Evolutionary conservation across 2,329 filamentous ascomycete species (phyloP).

Genomic region (Fusarium odoratissimum): DNA sequence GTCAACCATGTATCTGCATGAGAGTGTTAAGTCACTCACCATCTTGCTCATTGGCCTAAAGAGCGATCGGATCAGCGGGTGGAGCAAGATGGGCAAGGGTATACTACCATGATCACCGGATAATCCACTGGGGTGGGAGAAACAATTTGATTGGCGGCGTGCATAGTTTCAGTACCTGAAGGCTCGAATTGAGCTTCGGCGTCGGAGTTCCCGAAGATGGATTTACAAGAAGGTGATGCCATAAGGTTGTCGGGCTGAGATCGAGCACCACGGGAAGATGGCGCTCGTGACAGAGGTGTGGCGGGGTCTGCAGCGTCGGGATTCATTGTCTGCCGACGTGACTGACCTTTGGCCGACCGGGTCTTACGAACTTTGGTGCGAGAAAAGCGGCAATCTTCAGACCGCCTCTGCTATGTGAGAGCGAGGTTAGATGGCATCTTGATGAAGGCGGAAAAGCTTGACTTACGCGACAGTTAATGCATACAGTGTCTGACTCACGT

Average conservation of each 20-base stretch:
- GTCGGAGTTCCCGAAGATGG: neutral
- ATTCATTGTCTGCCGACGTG: neutral
- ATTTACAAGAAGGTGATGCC: neutral
- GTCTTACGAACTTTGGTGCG: neutral
- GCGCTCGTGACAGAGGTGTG: neutral
- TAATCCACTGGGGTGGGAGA: too few relatives aligned
- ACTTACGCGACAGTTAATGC: neutral
- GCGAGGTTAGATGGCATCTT: neutral
- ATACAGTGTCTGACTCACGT: neutral
- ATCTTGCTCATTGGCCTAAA: neutral
- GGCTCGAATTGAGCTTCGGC: neutral
- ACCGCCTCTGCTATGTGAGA: neutral
- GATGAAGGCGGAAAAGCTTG: too few relatives aligned
- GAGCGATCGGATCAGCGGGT: neutral
- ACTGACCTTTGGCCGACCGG: neutral
- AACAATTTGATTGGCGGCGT: neutral
- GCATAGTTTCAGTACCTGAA: neutral
- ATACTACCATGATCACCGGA: neutral
- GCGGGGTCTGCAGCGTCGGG: neutral
- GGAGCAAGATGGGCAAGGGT: neutral
- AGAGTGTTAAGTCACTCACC: too few relatives aligned
- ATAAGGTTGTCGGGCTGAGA: neutral
- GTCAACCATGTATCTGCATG: too few relatives aligned
- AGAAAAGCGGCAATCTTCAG: neutral
- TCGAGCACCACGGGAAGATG: neutral